Evolutionary conservation across 179 eudicot species (phyloP), one percentile per base, ranked within the genome.

Genomic region (Spinacia oleracea): DNA sequence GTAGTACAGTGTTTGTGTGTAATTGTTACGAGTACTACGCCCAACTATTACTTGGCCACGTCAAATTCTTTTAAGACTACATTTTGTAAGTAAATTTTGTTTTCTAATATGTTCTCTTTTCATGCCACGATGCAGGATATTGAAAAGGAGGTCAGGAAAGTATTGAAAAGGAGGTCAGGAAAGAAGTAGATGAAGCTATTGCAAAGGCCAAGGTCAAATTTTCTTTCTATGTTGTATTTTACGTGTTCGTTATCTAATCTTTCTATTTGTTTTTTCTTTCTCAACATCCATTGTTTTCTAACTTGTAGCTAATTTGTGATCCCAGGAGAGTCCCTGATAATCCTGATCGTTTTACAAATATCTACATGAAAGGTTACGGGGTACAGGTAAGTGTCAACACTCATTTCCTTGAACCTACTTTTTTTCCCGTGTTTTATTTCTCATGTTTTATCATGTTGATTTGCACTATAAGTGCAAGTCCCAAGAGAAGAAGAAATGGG

Each of bases 291-390:
- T 32, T 40, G 18, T 55, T 68, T 69, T 6, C 27, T 69, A 43
- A 69, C 32, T 34, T 59, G 23, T 68, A 58, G 55, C n/a, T 38
- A 25, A 38, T 16, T 66, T 83, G 78, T 35, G 60, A 34, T 83
- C 84, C 23, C 94, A 96, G 99, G 99, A 93, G 88, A 87, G 98
- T 83, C 96, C 94, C 97, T 72, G 96, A 90, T 79, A 78, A 91
- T 76, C 85, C 92, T 43, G 94, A 90, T 74, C 95, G 91, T 50
- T 96, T 91, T 75, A 90, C 92, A 74, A 92, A 96, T 85, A 88
- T 96, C 70, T 96, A 91, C 75, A 91, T 86, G 74, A 93, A 96
- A 86, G 96, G 97, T 78, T 85, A 48, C 20, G 96, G 94, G 40
- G 87, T 81, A 51, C 93, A 96, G 98, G 99, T 96, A 91, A 62